phyloP scores from a whole-genome alignment of 352 stramenopile species.

The Globisporangium parvum region DNA sequence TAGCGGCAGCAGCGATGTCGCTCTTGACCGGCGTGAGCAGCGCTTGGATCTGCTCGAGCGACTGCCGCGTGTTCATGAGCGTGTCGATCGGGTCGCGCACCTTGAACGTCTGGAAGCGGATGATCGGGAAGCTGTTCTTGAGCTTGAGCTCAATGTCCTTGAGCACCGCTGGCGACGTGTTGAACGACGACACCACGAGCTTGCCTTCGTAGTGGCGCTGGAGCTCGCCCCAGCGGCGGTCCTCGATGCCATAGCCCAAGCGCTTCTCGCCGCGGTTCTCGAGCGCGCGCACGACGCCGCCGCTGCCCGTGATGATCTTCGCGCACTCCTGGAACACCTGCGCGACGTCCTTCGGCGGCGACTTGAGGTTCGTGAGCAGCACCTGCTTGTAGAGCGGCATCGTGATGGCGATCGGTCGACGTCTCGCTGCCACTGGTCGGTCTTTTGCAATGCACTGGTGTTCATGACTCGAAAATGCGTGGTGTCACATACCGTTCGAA shows the following conservation, averaged over 20 bases:
- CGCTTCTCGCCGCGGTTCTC: constrained; percentile 82
- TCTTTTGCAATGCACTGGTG: too few species aligned
- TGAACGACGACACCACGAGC: constrained; percentile 84
- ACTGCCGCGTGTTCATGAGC: constrained; percentile 78
- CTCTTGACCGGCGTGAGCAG: constrained; percentile 40
- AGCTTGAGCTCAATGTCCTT: constrained; percentile 75
- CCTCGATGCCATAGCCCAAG: constrained; percentile 77
- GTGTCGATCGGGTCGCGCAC: constrained; percentile 74
- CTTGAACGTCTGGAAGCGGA: constrained; percentile 87
- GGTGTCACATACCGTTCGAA: too few species aligned
- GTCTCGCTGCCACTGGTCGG: too few species aligned
- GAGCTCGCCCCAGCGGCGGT: constrained; percentile 80
- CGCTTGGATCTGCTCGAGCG: constrained; percentile 50
- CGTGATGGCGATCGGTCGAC: neutral
- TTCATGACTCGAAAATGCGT: too few species aligned
- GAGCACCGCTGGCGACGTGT: constrained; percentile 62
- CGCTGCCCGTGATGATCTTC: constrained; percentile 52
- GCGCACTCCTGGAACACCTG: constrained; percentile 81
- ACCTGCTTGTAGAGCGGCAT: constrained; percentile 90
- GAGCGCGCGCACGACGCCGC: constrained; percentile 68
- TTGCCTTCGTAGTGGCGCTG: constrained; percentile 85
- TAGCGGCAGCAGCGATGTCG: constrained; percentile 19
- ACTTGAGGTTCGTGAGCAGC: constrained; percentile 85
- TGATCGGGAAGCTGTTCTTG: constrained; percentile 81
- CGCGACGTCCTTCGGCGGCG: constrained; percentile 74